Percentiles rank a stretch among this genome's conserved stretches.
These are phyloP conservation scores for Paracoccidioides brasiliensis DNA, from an alignment of 2,329 filamentous ascomycete species.

Conservation along the genomic window DNA sequence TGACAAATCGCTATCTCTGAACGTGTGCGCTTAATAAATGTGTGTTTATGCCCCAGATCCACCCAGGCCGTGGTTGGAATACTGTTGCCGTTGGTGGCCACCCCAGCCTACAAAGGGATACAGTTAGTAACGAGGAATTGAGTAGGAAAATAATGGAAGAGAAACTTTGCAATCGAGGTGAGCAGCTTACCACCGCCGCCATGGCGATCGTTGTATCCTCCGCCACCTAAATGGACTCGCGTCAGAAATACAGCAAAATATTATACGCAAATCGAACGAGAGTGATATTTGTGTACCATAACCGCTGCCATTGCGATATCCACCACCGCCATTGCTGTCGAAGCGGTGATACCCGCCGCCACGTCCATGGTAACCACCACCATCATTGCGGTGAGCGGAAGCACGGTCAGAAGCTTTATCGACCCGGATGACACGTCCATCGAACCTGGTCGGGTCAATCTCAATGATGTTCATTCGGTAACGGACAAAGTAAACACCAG, in stretches of 20 bases:
- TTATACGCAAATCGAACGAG: not conserved
- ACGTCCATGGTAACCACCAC: slow-evolving; percentile 32
- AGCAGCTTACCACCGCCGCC: not conserved
- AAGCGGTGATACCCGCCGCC: slow-evolving; percentile 36
- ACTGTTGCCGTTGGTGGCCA: slow-evolving; percentile 7
- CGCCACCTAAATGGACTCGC: not conserved
- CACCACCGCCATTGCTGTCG: slow-evolving; percentile 21
- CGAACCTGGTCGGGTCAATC: slow-evolving; percentile 50
- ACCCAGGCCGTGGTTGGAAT: slow-evolving; percentile 8
- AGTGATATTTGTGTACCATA: slow-evolving; percentile 17
- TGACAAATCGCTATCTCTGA: slow-evolving; percentile 1
- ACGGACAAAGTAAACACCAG: slow-evolving; percentile 11
- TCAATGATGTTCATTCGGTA: slow-evolving; percentile 11
- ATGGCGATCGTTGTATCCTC: slow-evolving; percentile 10
- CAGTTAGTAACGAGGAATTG: not conserved
- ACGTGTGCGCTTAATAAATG: not conserved
- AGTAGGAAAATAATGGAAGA: not conserved
- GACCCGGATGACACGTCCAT: slow-evolving; percentile 86
- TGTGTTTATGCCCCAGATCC: not conserved
- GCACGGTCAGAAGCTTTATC: slow-evolving; percentile 84
- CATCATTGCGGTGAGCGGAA: slow-evolving; percentile 45
- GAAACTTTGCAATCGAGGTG: not conserved
- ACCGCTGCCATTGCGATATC: slow-evolving; percentile 17
- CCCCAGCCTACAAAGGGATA: slow-evolving; percentile 7
- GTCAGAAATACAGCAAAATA: slow-evolving; percentile 5